A percentile compares a stretch with the other conserved stretches of the same genome.
Evolutionary conservation across 108 stramenopile genomes (phyloP).

Genomic region (Pinguiococcus pyrenoidosus): DNA sequence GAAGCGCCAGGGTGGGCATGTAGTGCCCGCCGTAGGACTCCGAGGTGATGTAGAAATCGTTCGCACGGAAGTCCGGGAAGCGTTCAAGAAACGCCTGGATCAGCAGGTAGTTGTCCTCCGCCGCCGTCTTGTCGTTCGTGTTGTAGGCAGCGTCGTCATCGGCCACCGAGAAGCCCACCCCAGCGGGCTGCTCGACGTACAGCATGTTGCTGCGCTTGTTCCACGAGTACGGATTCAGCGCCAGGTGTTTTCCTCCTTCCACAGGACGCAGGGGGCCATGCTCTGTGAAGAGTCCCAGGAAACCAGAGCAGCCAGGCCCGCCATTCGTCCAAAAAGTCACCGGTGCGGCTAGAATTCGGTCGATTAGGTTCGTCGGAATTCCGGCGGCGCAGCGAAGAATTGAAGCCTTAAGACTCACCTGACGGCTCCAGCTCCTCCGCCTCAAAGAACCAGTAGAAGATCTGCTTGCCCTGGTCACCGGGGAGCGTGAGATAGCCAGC

Average conservation of each 20-base stretch:
- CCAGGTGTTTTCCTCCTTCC: constrained; percentile 10
- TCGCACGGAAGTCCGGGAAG: constrained; percentile 12
- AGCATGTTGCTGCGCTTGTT: constrained; percentile 23
- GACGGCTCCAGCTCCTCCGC: too few relatives aligned
- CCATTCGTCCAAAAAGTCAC: constrained; percentile 34
- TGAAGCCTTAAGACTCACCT: too few relatives aligned
- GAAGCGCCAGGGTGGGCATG: constrained; percentile 10
- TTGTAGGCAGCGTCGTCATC: constrained; percentile 9
- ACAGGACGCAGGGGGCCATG: constrained; percentile 31
- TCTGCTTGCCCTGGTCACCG: too few relatives aligned
- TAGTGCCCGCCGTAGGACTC: constrained; percentile 30
- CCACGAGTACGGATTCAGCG: constrained; percentile 34
- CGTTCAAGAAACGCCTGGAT: constrained; percentile 27
- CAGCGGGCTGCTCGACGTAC: constrained; percentile 4
- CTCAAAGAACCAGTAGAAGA: constrained; percentile 17
- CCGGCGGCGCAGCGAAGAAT: too few relatives aligned
- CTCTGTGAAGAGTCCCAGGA: constrained; percentile 37
- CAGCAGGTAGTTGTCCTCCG: constrained; percentile 25
- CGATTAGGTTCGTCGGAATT: background rate
- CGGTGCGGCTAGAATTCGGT: constrained; percentile 5
- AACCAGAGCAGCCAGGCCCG: constrained; percentile 37
- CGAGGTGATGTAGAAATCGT: constrained; percentile 9
- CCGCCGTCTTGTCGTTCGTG: constrained; percentile 21
- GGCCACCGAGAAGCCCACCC: constrained; percentile 15
- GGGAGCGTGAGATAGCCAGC: too few relatives aligned